Evolutionary conservation across 129 eudicot species (phyloP).

Genomic region (Sambucus nigra): DNA sequence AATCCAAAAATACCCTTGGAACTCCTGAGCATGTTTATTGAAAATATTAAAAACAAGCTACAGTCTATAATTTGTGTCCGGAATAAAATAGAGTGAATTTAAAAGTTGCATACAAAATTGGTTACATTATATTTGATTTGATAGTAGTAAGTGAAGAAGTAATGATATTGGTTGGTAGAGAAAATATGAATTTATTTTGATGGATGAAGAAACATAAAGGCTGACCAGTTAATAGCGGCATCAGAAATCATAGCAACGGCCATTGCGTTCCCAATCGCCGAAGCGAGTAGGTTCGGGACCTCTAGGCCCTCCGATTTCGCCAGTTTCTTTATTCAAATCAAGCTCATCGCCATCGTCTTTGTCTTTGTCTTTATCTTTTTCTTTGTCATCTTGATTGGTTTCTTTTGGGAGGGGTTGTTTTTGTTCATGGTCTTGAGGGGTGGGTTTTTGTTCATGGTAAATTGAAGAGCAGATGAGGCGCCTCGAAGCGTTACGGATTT

Average conservation of each 20-base stretch:
- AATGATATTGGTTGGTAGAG: too few relatives aligned
- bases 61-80: too few relatives aligned
- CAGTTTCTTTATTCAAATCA: constrained; percentile 52
- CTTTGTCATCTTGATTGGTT: constrained; percentile 13
- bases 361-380: constrained; percentile 19
- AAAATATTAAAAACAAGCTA: too few relatives aligned
- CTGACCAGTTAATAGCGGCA: constrained; percentile 2
- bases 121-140: too few relatives aligned
- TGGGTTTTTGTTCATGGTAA: constrained; percentile 14
- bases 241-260: constrained; percentile 90
- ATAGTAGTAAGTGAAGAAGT: too few relatives aligned
- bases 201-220: background rate
- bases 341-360: constrained; percentile 27
- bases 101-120: too few relatives aligned
- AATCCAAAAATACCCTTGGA: too few relatives aligned
- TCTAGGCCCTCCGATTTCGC: constrained; percentile 78
- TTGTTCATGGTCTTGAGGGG: constrained; percentile 12
- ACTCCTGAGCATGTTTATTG: too few relatives aligned
- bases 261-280: constrained; percentile 91
- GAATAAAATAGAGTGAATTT: too few relatives aligned
- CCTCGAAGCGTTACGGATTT: constrained; percentile 16
- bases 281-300: constrained; percentile 94
- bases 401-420: constrained; percentile 14
- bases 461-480: constrained; percentile 42
- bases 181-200: too few relatives aligned